phyloP scores from a whole-genome alignment of 169 alveolate species.

The Babesia ovata region DNA sequence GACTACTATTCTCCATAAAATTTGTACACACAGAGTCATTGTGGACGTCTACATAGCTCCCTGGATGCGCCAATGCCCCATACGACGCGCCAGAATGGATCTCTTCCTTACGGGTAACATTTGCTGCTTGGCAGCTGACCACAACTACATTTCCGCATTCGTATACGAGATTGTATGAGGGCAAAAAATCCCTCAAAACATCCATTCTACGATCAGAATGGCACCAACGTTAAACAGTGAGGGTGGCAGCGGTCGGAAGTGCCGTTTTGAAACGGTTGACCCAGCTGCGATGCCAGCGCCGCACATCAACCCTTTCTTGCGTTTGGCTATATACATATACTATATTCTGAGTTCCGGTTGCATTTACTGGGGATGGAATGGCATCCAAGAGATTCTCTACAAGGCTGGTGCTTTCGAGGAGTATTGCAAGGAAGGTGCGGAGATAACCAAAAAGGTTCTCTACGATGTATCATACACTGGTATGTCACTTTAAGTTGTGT shows the following conservation, averaged over 20 bases:
- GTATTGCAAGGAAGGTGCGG: constrained; percentile 5
- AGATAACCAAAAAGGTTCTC: not conserved
- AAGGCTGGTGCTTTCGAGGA: constrained; percentile 66
- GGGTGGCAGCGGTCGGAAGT: not conserved
- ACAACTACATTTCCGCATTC: no score
- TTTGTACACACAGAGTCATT: no score
- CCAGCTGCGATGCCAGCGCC: constrained; percentile 13
- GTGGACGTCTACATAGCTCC: no score
- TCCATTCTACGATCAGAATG: not conserved
- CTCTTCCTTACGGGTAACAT: no score
- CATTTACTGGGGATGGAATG: constrained; percentile 69
- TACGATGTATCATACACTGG: constrained; percentile 20
- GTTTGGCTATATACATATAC: constrained; percentile 2
- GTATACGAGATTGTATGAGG: no score
- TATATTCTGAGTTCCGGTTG: constrained; percentile 30
- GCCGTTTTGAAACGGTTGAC: constrained; percentile 2
- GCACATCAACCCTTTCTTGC: constrained; percentile 8
- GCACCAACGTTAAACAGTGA: not conserved
- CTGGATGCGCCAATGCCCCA: no score
- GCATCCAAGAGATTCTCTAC: constrained; percentile 48
- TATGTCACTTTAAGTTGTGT: not conserved
- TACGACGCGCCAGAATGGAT: no score
- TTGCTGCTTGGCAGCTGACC: no score
- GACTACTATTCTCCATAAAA: no score
- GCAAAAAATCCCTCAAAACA: no score